Evolutionary conservation across 2,329 filamentous ascomycete species (phyloP), one percentile per base, ranked within the genome.

Genomic region (Alternaria consortialis): DNA sequence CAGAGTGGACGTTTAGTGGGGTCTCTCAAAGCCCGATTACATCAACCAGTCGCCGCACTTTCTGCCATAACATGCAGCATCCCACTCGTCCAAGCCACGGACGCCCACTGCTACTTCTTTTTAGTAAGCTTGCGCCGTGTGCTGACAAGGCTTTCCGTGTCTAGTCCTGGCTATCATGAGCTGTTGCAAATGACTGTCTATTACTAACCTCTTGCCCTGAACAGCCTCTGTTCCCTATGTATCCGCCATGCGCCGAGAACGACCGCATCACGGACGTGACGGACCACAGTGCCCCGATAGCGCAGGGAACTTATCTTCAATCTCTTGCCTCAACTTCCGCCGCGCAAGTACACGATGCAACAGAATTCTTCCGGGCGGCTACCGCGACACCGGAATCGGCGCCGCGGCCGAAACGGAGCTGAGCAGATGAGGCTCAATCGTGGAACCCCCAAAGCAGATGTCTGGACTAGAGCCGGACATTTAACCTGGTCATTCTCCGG

Each of bases 351-450:
- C 42, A 51, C 55, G 27, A 53, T 53, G 56, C 34, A 29, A 57
- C 31, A 55, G 50, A 71, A 67, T 70, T 71, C 60, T 70, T 72
- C 69, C 69, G 69, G 64, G 47, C 65, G 61, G 39, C 66, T 66
- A 60, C 64, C 58, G 62, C 62, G 55, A 47, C 57, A 53, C 52
- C 65, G 64, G 60, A 42, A 54, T 68, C 64, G 67, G 68, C 64
- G 70, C 68, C 68, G 70, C 68, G 64, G 70, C 70, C 70, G 70
- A 63, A 59, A 62, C 70, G 63, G 64, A 68, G 53, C 59, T 55
- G 50, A 44, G 29, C 56, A 54, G 25, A 56, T 65, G 62, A 66
- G 66, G 62, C 66, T 68, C 66, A 66, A 66, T 53, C 53, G 36
- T 46, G 36, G 39, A 56, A 40, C 29, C 47, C 53, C 61, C 56